phyloP scores from a whole-genome alignment of 805 yeast genomes.

The Saccharomycopsis sp. region DNA sequence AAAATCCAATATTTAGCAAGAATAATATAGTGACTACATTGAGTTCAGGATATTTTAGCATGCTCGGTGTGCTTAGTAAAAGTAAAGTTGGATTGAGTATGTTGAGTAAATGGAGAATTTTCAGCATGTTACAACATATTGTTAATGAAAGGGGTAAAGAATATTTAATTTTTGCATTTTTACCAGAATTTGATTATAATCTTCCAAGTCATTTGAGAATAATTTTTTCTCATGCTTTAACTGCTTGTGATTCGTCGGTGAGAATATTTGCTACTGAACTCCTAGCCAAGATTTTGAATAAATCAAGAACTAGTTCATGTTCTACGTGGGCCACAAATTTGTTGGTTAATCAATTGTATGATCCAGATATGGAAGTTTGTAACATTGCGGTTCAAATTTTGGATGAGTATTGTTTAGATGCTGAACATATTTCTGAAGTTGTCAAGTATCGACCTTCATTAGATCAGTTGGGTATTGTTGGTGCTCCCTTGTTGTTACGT shows the following conservation, averaged over 20 bases:
- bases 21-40: constrained; percentile 54
- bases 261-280: constrained; percentile 51
- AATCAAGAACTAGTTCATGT: constrained; percentile 7
- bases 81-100: constrained; percentile 57
- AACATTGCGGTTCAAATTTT: constrained; percentile 48
- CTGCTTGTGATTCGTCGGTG: constrained; percentile 43
- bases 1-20: constrained; percentile 67
- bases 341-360: constrained; percentile 65
- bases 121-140: constrained; percentile 71
- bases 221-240: constrained; percentile 57
- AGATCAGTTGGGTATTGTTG: constrained; percentile 42
- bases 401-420: constrained; percentile 44
- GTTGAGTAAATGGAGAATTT: constrained; percentile 77
- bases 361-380: constrained; percentile 49
- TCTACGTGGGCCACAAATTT: constrained; percentile 43
- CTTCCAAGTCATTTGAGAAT: constrained; percentile 61
- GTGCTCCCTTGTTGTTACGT: constrained; percentile 52
- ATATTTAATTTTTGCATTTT: constrained; percentile 47
- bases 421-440: constrained; percentile 42
- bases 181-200: constrained; percentile 56
- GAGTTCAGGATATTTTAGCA: constrained; percentile 68
- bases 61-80: constrained; percentile 66
- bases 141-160: constrained; percentile 49
- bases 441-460: constrained; percentile 51
- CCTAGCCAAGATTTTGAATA: constrained; percentile 36